A percentile compares a stretch with the other conserved stretches of the same genome.
phyloP scores from a whole-genome alignment of 768 basidiomycete genomes.

The Naganishia kalamii region DNA sequence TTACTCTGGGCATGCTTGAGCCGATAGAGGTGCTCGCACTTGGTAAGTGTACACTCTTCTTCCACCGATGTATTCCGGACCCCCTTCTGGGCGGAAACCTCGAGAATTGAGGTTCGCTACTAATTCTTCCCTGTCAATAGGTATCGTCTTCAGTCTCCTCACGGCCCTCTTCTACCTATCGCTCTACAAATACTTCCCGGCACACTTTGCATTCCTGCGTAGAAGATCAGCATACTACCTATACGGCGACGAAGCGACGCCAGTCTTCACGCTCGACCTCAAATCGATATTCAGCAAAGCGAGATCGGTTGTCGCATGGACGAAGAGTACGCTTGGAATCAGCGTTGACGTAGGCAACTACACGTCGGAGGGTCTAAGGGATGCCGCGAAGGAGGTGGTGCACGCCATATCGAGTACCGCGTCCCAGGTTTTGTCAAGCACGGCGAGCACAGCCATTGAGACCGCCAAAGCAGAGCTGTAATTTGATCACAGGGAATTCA shows the following conservation, averaged over 20 bases:
- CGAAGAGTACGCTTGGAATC: background rate
- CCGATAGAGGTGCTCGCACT: background rate
- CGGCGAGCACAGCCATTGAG: background rate
- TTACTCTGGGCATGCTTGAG: slow-evolving; percentile 9
- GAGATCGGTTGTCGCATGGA: background rate
- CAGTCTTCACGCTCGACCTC: slow-evolving; percentile 21
- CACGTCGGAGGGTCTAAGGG: background rate
- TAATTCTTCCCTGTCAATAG: background rate
- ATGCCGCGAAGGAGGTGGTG: background rate
- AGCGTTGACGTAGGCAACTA: background rate
- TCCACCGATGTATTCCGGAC: background rate
- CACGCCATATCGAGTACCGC: background rate
- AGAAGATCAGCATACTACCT: slow-evolving; percentile 60
- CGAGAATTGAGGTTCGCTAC: background rate
- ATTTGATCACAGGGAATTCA: background rate
- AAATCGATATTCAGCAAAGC: background rate
- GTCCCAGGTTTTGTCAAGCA: background rate
- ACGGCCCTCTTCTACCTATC: slow-evolving; percentile 53
- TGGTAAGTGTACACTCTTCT: background rate
- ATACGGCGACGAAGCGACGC: slow-evolving; percentile 52
- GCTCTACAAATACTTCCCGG: slow-evolving; percentile 57
- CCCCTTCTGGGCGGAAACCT: background rate
- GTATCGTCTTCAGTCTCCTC: slow-evolving; percentile 26
- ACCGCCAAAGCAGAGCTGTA: slow-evolving; percentile 5
- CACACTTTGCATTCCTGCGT: slow-evolving; percentile 55